These are phyloP conservation scores for Harringtonia aguacate DNA, from an alignment of 2,329 filamentous ascomycete species.

Conservation along the genomic window DNA sequence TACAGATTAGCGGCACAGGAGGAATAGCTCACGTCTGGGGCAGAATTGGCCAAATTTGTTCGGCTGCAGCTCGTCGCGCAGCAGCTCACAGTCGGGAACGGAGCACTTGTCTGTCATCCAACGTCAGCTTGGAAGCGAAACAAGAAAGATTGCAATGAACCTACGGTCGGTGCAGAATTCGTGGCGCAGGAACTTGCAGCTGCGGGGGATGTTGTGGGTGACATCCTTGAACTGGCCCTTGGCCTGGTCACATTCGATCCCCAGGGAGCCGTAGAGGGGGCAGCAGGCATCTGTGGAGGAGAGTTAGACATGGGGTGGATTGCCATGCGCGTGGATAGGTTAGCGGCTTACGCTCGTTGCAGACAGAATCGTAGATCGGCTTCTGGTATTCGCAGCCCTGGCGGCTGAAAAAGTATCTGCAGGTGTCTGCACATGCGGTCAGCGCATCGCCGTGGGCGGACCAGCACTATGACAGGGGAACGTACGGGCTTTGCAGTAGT, in stretches of 20 bases:
- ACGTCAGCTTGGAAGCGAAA: background rate
- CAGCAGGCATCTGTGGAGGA: constrained; percentile 6
- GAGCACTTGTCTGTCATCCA: constrained; percentile 2
- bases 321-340: too few relatives aligned
- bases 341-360: constrained; percentile 5
- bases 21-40: background rate
- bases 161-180: constrained; percentile 7
- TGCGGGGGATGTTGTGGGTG: background rate
- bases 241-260: background rate
- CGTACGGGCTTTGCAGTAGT: background rate
- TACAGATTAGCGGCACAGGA: background rate
- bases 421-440: constrained; percentile 6
- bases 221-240: constrained; percentile 4
- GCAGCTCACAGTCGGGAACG: background rate
- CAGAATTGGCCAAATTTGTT: background rate
- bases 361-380: background rate
- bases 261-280: background rate
- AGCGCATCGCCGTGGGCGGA: background rate
- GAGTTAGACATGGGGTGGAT: too few relatives aligned
- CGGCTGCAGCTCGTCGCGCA: background rate
- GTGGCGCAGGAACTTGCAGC: constrained; percentile 4
- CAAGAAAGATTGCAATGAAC: background rate
- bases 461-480: background rate
- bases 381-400: constrained; percentile 6
- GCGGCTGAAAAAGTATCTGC: constrained; percentile 7